phyloP scores from a whole-genome alignment of 2,329 filamentous ascomycete genomes.

The Epicoccum sorghinum region DNA sequence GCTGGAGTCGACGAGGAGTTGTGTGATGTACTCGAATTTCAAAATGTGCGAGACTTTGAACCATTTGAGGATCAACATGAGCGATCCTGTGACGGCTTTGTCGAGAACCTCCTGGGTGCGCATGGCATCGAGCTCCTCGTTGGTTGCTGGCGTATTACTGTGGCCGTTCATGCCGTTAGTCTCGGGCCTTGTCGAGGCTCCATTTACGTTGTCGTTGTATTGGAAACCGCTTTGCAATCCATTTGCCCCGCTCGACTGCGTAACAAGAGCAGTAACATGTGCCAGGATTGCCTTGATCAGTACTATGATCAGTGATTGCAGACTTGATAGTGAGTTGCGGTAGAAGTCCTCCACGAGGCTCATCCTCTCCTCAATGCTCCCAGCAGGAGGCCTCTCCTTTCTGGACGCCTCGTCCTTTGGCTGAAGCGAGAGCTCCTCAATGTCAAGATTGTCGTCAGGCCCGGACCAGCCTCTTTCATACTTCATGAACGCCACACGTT shows the following conservation, averaged over 20 bases:
- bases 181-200: conserved; percentile 38
- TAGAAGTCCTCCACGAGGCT: conserved; percentile 83
- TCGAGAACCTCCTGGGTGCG: conserved; percentile 84
- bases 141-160: conserved; percentile 37
- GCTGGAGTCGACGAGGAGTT: conserved; percentile 91
- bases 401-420: conserved; percentile 38
- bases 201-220: conserved; percentile 51
- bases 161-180: conserved; percentile 42
- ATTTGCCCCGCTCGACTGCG: conserved; percentile 60
- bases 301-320: conserved; percentile 93
- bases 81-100: conserved; percentile 88
- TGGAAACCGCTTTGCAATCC: conserved; percentile 56
- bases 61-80: conserved; percentile 93
- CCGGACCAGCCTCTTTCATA: conserved; percentile 88
- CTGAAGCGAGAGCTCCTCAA: conserved; percentile 51
- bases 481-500: conserved; percentile 87
- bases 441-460: conserved; percentile 51
- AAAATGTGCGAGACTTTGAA: conserved; percentile 92
- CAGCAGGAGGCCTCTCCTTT: conserved; percentile 50
- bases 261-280: conserved; percentile 84
- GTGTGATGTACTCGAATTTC: conserved; percentile 94
- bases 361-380: conserved; percentile 68
- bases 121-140: conserved; percentile 80
- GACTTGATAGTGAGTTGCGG: conserved; percentile 75
- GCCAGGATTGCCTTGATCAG: conserved; percentile 85